Evolutionary conservation across 345 rosid species (phyloP).

Genomic region (Noccaea bulbosa): DNA sequence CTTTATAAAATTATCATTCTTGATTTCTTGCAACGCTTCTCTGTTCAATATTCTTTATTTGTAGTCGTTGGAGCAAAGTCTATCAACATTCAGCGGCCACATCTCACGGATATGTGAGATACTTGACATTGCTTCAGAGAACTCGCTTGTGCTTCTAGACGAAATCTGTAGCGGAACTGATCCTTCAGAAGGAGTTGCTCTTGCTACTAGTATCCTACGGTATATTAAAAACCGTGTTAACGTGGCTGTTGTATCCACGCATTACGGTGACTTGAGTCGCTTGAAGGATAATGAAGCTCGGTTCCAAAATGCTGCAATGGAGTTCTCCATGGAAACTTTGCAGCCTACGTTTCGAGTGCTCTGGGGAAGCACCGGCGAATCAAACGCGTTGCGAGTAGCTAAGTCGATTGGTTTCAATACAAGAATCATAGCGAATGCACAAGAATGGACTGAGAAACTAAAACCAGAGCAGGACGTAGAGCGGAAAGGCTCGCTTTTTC

Average conservation of each 20-base stretch:
- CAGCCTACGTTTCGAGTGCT: conserved; percentile 78
- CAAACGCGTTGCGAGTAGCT: conserved; percentile 87
- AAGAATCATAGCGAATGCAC: conserved; percentile 64
- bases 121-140: conserved; percentile 66
- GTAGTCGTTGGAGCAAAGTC: conserved; percentile 93
- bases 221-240: conserved; percentile 61
- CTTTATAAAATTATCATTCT: conserved; percentile 25
- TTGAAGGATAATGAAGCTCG: conserved; percentile 71
- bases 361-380: conserved; percentile 85
- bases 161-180: conserved; percentile 97
- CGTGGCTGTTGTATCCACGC: conserved; percentile 83
- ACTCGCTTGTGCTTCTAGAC: conserved; percentile 87
- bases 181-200: conserved; percentile 95
- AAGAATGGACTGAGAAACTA: conserved; percentile 71
- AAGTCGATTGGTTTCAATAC: conserved; percentile 76
- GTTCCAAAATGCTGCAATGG: conserved; percentile 93
- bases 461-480: conserved; percentile 73
- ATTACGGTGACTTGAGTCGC: conserved; percentile 84
- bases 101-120: conserved; percentile 71
- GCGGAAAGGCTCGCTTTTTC: conserved; percentile 66
- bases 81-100: conserved; percentile 92
- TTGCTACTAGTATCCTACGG: conserved; percentile 77
- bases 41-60: conserved; percentile 27
- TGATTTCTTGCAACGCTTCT: conserved; percentile 1
- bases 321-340: conserved; percentile 83